Base-by-base conservation (phyloP, 2,329 filamentous ascomycete genomes). In the Colletotrichum nymphaeae region DNA sequence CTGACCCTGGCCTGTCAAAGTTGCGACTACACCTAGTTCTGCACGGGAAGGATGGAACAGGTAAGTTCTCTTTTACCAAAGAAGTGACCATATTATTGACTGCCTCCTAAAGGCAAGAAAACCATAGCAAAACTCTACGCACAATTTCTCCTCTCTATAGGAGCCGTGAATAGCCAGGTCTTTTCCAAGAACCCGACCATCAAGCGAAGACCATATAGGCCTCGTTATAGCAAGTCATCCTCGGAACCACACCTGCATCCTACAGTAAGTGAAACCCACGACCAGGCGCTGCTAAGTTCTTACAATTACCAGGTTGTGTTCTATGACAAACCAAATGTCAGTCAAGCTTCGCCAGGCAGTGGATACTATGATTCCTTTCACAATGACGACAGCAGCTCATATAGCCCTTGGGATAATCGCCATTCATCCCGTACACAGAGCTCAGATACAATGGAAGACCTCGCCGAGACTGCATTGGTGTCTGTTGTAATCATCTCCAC, bases 71-170 rank as follows among this genome's bases (percentile, higher is more conserved):
- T 28, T 28, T 28, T 28, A 28, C 26, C 32, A 35, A 4, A 37
- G 11, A 37, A 37, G 11, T 5, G 35, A 37, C 1, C 35, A 14
- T 2, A 14, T 37, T 0, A 16, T 14, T 42, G 35, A 42, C 35
- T 16, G 5, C 14, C 14, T 16, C 5, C 1, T 3, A 9, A 19
- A 67, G 87, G 88, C 0, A 91, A 91, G 81, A 92, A 90, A 0
- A 92, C 90, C 0, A 86, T 92, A 3, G 90, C 90, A 5, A 83
- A 88, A 0, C 80, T 88, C 2, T 92, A 92, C 74, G 87, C 87
- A 0, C 86, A 87, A 26, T 88, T 91, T 46, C 79, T 92, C 2
- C 16, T 58, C 19, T 72, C 67, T 11, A 62, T 70, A 16, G 69
- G 69, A 11, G 63, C 71, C 37, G 63, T 75, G 53, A 66, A 65